These are phyloP conservation scores for Schwanniomyces vanrijiae DNA, from an alignment of 805 yeast species.

Conservation along the genomic window DNA sequence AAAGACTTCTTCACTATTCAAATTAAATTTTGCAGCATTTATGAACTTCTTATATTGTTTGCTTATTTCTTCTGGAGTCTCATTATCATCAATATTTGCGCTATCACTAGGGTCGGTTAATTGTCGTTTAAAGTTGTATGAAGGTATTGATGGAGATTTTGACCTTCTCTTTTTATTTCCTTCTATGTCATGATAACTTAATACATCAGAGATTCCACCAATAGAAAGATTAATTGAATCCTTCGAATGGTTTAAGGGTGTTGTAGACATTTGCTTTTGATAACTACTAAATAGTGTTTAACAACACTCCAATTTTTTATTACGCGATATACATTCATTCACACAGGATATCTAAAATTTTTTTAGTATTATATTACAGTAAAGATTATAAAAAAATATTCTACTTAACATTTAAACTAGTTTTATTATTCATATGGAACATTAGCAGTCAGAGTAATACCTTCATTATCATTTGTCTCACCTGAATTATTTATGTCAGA, in stretches of 20 bases:
- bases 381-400: too few species aligned
- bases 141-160: slow-evolving; percentile 5
- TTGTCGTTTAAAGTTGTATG: background rate
- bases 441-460: background rate
- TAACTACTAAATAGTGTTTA: background rate
- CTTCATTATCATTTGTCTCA: background rate
- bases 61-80: slow-evolving; percentile 30
- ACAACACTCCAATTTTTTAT: background rate
- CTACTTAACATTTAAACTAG: too few species aligned
- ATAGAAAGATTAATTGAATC: background rate
- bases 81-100: slow-evolving; percentile 15
- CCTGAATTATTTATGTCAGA: background rate
- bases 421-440: background rate
- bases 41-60: slow-evolving; percentile 37
- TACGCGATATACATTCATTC: background rate
- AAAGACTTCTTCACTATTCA: slow-evolving; percentile 61
- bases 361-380: background rate
- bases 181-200: slow-evolving; percentile 1
- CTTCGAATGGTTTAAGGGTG: background rate
- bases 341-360: background rate
- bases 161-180: slow-evolving; percentile 3
- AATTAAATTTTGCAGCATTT: slow-evolving; percentile 40
- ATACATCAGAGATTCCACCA: background rate
- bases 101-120: background rate
- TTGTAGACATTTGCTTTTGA: background rate